phyloP scores from a whole-genome alignment of 495 filamentous ascomycete genomes.

The Xylaria castorea region DNA sequence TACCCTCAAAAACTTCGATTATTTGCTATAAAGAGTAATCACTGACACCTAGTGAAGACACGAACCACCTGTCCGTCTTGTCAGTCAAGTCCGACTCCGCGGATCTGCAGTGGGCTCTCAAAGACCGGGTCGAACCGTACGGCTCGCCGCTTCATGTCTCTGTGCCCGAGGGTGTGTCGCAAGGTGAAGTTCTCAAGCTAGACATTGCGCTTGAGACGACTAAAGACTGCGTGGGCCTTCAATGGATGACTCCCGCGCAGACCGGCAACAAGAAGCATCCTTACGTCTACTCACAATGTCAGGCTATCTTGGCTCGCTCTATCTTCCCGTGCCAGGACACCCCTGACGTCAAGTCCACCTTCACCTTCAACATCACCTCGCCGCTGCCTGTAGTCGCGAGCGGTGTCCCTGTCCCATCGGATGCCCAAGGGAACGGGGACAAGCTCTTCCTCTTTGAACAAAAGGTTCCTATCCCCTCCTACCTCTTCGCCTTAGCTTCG shows the following conservation, averaged over 20 bases:
- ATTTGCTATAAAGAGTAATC: not conserved
- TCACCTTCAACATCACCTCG: slow-evolving; percentile 85
- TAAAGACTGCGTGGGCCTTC: slow-evolving; percentile 84
- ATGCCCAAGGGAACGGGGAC: slow-evolving; percentile 54
- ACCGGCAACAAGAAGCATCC: slow-evolving; percentile 92
- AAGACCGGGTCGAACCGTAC: slow-evolving; percentile 72
- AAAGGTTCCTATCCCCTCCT: slow-evolving; percentile 89
- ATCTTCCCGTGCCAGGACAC: slow-evolving; percentile 98
- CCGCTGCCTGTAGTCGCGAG: slow-evolving; percentile 87
- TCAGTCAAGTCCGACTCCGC: slow-evolving; percentile 66
- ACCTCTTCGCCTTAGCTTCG: slow-evolving; percentile 90
- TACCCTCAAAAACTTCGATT: not conserved
- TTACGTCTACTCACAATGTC: slow-evolving; percentile 98
- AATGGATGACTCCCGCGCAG: slow-evolving; percentile 91
- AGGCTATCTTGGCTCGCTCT: slow-evolving; percentile 92
- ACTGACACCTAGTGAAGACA: slow-evolving; percentile 52
- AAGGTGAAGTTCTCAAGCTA: slow-evolving; percentile 68
- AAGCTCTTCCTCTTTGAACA: slow-evolving; percentile 84
- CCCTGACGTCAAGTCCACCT: slow-evolving; percentile 90
- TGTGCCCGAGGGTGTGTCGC: slow-evolving; percentile 66
- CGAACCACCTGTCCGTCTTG: slow-evolving; percentile 75
- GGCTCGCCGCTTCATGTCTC: slow-evolving; percentile 80
- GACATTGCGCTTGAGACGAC: slow-evolving; percentile 72
- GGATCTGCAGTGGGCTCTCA: slow-evolving; percentile 70
- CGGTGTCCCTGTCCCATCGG: slow-evolving; percentile 71